Base-by-base conservation (phyloP, 441 rosid genomes). In the Euphorbia neoarborescens region DNA sequence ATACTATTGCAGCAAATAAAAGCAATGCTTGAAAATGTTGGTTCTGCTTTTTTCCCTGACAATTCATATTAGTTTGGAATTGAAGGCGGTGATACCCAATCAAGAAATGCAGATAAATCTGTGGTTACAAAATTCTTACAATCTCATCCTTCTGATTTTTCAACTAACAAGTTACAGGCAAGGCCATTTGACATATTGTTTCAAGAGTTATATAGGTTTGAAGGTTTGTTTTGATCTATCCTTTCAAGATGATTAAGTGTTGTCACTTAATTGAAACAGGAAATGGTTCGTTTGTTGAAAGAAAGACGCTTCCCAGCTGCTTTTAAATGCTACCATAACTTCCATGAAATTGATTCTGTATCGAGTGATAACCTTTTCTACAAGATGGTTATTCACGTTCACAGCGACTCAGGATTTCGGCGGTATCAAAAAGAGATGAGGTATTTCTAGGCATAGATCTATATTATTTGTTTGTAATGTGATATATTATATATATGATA, bases 401-500 rank as follows among this genome's bases (percentile, higher is more conserved):
- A 69, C 66, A 86, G 89, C 66, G 99, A 91, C 81, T 90, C 96
- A 5, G 87, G 62, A 74, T 94, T 94, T 79, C 81, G 89, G 79
- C 88, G 97, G 70, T 94, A 94, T 79, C 97, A 90, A 70, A 94
- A 89, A 71, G 99, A 94, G 81, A 94, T 90, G 92, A 91, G 98
- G 98, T 94, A 62, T 74, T 79, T 35, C 72, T 81, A 65, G 40
- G 35, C 38, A 68, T 73, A 24, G 57, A 38, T 28, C 69, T 70
- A 50, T 35, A 65, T 80, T 71, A 32, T 68, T 27, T 30, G 54
- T 64, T 74, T 61, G 1, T 1, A 30, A 25, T 32, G 34, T 32
- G 34, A 4, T 32, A 32, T 2, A 17, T 50, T 22, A 8, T 50
- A n/a, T 19, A 17, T 50, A 34, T 71, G 22, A 40, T 42, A 65